A percentile compares a stretch with the other conserved stretches of the same genome.
Conservation (phyloP, 2,329 filamentous ascomycete genomes). For the Epichloe uncinata region DNA sequence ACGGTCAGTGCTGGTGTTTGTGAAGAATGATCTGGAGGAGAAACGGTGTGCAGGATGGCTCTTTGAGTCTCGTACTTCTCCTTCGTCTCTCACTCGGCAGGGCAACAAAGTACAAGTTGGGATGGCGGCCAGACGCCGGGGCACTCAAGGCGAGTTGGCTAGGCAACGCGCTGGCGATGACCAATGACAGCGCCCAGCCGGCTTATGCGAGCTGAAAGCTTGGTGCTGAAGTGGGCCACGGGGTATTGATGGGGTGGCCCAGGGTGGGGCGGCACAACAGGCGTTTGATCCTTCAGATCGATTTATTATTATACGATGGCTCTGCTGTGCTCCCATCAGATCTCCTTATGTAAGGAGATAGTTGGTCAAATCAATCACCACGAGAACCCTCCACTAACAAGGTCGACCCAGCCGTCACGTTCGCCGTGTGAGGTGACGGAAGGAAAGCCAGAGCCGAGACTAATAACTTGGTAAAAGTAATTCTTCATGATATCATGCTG, state of each 20-base stretch:
- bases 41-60: neutral
- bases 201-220: neutral
- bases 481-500: no score
- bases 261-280: no score
- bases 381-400: no score
- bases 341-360: no score
- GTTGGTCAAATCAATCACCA: no score
- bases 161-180: slow-evolving; percentile 15
- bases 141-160: slow-evolving; percentile 16
- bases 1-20: neutral
- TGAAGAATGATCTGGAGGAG: neutral
- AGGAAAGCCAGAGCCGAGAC: no score
- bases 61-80: slow-evolving; percentile 1
- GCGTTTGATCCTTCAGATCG: no score
- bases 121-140: slow-evolving; percentile 6
- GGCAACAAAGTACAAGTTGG: slow-evolving; percentile 8
- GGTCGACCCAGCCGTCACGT: no score
- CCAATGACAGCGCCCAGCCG: neutral
- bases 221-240: neutral
- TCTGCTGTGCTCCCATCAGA: no score
- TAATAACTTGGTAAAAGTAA: no score
- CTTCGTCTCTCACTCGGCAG: slow-evolving; percentile 1
- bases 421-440: no score
- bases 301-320: no score
- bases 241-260: neutral